Base-by-base conservation (phyloP, 305 asterid species). In the Fraxinus latifolia region DNA sequence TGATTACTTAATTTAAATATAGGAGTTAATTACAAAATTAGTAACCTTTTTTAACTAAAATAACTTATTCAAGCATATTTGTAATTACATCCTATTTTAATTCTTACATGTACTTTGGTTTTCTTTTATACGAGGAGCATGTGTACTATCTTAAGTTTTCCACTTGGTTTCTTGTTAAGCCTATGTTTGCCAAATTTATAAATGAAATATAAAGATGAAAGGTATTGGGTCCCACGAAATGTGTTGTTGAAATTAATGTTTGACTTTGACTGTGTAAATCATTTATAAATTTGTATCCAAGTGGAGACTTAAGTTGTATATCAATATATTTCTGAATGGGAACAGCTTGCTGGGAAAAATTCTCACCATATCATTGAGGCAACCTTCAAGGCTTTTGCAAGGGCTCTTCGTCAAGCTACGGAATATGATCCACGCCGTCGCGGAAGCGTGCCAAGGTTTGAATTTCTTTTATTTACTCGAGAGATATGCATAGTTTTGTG, bases 291-390 rank as follows among this genome's bases (percentile, higher is more conserved):
- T 14, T 0, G 58, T 14, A 12, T 12, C 55, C 17, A 3, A 44
- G 5, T 4, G 9, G 67, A 17, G 7, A 4, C 11, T 17, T 37
- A 55, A 19, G 12, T 60, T 58, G 4, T 58, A 58, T 55, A 58
- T 19, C 31, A 7, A 7, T 7, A 60, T 60, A 21, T 6, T 72
- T 79, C 76, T 84, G 62, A 67, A 76, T 81, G 83, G 81, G 71
- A 76, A 82, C 84, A 93, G 99, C 96, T 95, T 74, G 92, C 96
- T 67, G 98, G 98, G 62, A 93, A 84, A 86, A 94, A 95, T 85
- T 94, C 99, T 84, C 98, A 95, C 89, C 99, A 93, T 87, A 94
- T 95, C 62, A 93, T 95, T 55, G 98, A 95, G 92, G 99, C 99
- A 53, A 94, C 99, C 79, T 95, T 95, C 91, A 95, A 95, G 90